A percentile compares a stretch with the other conserved stretches of the same genome.
These are phyloP conservation scores for Triticum dicoccoides DNA, from an alignment of 176 grass and related monocot species.

Conservation along the genomic window DNA sequence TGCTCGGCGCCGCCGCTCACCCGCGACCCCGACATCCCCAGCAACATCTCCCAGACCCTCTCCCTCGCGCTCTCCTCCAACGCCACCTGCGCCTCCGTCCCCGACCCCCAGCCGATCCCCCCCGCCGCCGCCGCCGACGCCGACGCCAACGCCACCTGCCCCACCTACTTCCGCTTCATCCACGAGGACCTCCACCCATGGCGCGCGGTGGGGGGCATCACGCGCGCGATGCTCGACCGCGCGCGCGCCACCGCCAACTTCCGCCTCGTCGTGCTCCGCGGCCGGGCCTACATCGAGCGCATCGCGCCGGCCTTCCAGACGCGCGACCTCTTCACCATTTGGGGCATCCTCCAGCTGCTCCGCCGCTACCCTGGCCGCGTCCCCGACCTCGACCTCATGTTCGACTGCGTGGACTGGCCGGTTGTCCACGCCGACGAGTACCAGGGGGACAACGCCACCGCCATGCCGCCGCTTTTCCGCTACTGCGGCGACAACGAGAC, in stretches of 20 bases:
- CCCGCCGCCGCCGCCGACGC: neutral
- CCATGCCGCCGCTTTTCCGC: slow-evolving; percentile 69
- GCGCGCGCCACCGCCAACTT: slow-evolving; percentile 62
- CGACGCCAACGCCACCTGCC: slow-evolving; percentile 44
- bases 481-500: slow-evolving; percentile 77
- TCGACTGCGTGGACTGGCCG: slow-evolving; percentile 69
- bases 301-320: slow-evolving; percentile 64
- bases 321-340: slow-evolving; percentile 77
- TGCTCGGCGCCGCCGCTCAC: slow-evolving; percentile 41
- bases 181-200: slow-evolving; percentile 87
- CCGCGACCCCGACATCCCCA: slow-evolving; percentile 34
- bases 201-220: slow-evolving; percentile 60
- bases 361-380: slow-evolving; percentile 66
- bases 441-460: slow-evolving; percentile 37
- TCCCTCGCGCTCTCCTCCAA: slow-evolving; percentile 25
- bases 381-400: slow-evolving; percentile 93
- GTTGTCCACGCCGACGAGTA: slow-evolving; percentile 43
- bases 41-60: slow-evolving; percentile 56
- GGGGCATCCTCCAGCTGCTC: slow-evolving; percentile 91
- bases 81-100: slow-evolving; percentile 13
- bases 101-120: slow-evolving; percentile 13
- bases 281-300: slow-evolving; percentile 59
- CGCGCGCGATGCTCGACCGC: slow-evolving; percentile 54
- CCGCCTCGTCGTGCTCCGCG: slow-evolving; percentile 53
- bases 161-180: slow-evolving; percentile 82